A percentile compares a stretch with the other conserved stretches of the same genome.
Evolutionary conservation across 495 filamentous ascomycete species (phyloP).

Genomic region (Penicillium ucsense): DNA sequence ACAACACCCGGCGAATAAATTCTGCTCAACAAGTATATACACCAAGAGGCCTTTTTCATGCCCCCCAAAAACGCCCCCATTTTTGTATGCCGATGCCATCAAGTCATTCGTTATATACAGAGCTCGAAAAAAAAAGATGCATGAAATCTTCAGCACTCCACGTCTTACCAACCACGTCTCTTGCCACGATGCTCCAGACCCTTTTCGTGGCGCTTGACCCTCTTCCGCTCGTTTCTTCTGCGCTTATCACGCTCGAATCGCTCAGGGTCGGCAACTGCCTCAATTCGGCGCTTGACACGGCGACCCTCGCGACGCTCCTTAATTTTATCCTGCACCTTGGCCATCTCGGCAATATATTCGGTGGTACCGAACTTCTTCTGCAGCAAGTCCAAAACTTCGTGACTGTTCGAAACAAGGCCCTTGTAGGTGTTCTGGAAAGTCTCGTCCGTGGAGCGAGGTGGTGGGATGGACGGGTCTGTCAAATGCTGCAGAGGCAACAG

Average conservation of each 20-base stretch:
- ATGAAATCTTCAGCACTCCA: background rate
- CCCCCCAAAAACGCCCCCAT: slow-evolving; percentile 15
- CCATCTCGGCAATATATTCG: slow-evolving; percentile 59
- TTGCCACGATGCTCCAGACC: slow-evolving; percentile 55
- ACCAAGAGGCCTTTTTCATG: background rate
- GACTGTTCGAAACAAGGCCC: slow-evolving; percentile 53
- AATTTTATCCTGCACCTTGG: slow-evolving; percentile 57
- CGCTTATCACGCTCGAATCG: slow-evolving; percentile 67
- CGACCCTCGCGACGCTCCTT: slow-evolving; percentile 60
- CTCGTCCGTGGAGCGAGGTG: slow-evolving; percentile 54
- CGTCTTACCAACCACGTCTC: slow-evolving; percentile 55
- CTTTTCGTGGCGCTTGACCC: slow-evolving; percentile 69
- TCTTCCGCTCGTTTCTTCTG: slow-evolving; percentile 78
- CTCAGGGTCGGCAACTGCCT: slow-evolving; percentile 74
- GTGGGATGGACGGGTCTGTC: slow-evolving; percentile 65
- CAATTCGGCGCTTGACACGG: slow-evolving; percentile 74
- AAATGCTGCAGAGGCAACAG: slow-evolving; percentile 76
- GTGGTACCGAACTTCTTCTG: slow-evolving; percentile 79
- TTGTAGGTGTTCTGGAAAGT: slow-evolving; percentile 58
- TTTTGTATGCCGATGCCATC: slow-evolving; percentile 21
- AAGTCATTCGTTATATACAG: slow-evolving; percentile 1
- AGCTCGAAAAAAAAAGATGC: too few species aligned
- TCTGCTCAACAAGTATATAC: slow-evolving; percentile 6
- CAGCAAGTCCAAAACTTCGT: slow-evolving; percentile 62
- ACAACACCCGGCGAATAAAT: slow-evolving; percentile 2